Base-by-base conservation (phyloP, 1,139 yeast genomes). In the Lodderomyces beijingensis region DNA sequence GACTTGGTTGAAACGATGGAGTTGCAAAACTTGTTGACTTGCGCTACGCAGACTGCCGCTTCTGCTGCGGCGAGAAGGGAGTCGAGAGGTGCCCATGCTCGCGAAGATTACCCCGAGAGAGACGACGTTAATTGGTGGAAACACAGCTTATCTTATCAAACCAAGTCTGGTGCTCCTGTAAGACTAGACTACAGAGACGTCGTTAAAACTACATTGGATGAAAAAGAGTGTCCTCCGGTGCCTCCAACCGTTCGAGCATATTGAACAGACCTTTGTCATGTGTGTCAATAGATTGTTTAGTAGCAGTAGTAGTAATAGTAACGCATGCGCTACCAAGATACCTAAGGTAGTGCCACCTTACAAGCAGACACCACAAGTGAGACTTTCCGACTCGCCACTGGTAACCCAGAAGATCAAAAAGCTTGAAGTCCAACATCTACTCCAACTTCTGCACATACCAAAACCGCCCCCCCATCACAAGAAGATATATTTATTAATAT, bases 41-140 rank as follows among this genome's bases (percentile, higher is more conserved):
- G 96, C 73, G 98, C 98, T 42, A 79, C 84, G 47, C 98, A 91
- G 71, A 89, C 96, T 34, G 97, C 97, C 27, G 70, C 69, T 46
- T 79, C 95, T 41, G 98, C 98, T 33, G 89, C 91, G 42, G 94
- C 88, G 37, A 86, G 98, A 74, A 82, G 73, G 57, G 98, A 91
- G 71, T 88, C 96, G 30, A 86, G 98, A 74, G 98, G 98, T 70
- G 97, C 98, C 32, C 98, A 91, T 56, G 97, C 98, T 43, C 83
- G 97, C 71, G 98, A 91, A 65, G 98, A 91, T 63, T 89, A 65
- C 70, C 96, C 94, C 51, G 81, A 79, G 41, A 86, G 98, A 78
- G 95, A 91, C 55, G 98, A 91, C 59, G 87, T 59, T 41, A 71
- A 86, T 73, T 91, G 98, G 98, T 87, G 88, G 93, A 89, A 89